A percentile compares a stretch with the other conserved stretches of the same genome.
Conservation (phyloP, 805 yeast genomes). For the Sungouiozyma intestinalis region DNA sequence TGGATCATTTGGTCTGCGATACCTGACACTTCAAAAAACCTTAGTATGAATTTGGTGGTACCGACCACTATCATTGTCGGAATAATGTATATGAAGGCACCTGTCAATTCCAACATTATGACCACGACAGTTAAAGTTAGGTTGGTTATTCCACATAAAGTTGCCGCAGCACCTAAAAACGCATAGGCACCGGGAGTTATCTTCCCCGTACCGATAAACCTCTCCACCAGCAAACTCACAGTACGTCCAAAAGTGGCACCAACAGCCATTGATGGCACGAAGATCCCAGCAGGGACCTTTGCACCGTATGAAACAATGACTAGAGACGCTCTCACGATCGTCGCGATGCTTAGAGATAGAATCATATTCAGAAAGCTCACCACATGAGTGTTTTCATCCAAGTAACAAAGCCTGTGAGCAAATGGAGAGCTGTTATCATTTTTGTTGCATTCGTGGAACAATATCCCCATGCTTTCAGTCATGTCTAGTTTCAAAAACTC, state of each 20-base stretch:
- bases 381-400: constrained; percentile 25
- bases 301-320: constrained; percentile 84
- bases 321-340: constrained; percentile 55
- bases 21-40: constrained; percentile 70
- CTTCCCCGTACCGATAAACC: constrained; percentile 37
- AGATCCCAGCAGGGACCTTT: constrained; percentile 94
- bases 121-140: constrained; percentile 87
- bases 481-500: constrained; percentile 74
- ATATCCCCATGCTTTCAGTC: constrained; percentile 89
- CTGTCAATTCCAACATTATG: constrained; percentile 92
- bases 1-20: constrained; percentile 92
- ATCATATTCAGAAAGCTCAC: constrained; percentile 30
- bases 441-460: constrained; percentile 71
- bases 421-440: constrained; percentile 23
- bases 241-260: constrained; percentile 94
- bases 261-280: constrained; percentile 93
- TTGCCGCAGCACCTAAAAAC: constrained; percentile 91
- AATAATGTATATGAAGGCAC: constrained; percentile 81
- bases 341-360: constrained; percentile 54
- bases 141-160: constrained; percentile 89
- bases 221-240: constrained; percentile 62
- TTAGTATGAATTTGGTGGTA: constrained; percentile 70
- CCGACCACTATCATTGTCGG: constrained; percentile 97
- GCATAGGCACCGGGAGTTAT: constrained; percentile 94
- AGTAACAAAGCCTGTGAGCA: constrained; percentile 34